Evolutionary conservation across 441 rosid genomes (phyloP), one percentile per base, ranked within the genome.

Genomic region (Breynia disticha): DNA sequence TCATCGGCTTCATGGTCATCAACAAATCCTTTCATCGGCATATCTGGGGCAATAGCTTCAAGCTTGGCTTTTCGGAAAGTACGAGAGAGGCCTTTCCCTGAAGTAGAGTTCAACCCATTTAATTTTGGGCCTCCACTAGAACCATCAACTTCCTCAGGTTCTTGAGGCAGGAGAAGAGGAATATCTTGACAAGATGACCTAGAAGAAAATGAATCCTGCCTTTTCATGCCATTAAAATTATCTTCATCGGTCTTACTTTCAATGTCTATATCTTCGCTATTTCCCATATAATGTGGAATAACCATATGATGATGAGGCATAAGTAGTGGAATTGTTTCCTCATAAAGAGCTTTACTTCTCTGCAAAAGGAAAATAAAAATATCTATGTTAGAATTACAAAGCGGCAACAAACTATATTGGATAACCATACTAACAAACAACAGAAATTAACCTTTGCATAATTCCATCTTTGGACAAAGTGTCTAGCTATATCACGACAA

Each of bases 221-320:
- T 76, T 67, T 64, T 76, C 16, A 82, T 67, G 61, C 71, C 83
- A 60, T 61, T 61, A 56, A 21, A 22, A 55, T 67, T 56, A 19
- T 73, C 76, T 65, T 79, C 85, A 53, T 45, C 63, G 50, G 66
- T 73, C 72, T 75, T 70, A 60, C 55, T 48, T 60, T 76, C 80
- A 60, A 57, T 57, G 57, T 78, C 82, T 57, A 67, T 62, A 51
- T 72, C 86, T 53, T 62, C 73, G 68, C 74, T 75, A 72, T 71
- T 77, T 57, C 91, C 95, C 95, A 80, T 70, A 69, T 87, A 94
- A 73, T 87, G 99, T 38, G 97, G 99, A 65, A 90, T 90, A 67
- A 94, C 96, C 99, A 87, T 90, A 72, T 94, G 94, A 53, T 94
- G 97, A 67, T 87, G 99, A 61, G 99, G 99, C 86, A 90, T 87